These are phyloP conservation scores for Penicillium sp. DNA, from an alignment of 2,329 filamentous ascomycete species.

Conservation along the genomic window DNA sequence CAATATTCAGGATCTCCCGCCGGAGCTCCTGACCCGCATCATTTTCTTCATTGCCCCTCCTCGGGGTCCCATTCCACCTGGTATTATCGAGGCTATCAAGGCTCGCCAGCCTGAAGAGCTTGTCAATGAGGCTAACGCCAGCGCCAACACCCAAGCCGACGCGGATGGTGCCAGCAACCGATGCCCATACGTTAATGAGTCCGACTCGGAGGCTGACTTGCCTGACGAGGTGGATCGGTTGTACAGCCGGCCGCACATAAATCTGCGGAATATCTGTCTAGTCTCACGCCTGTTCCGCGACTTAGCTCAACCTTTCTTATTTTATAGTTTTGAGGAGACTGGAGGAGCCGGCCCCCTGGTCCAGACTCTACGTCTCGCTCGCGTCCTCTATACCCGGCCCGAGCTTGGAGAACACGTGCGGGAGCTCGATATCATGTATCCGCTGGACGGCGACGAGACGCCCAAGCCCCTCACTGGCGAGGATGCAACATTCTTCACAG, in stretches of 20 bases:
- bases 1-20: neutral
- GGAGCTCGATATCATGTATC: neutral
- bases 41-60: neutral
- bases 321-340: neutral
- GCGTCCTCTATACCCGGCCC: neutral
- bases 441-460: neutral
- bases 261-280: neutral
- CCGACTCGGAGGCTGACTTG: too few relatives aligned
- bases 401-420: neutral
- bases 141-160: neutral
- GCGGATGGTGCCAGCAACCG: neutral
- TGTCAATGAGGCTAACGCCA: neutral
- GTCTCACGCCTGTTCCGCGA: neutral
- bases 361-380: neutral
- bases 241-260: neutral
- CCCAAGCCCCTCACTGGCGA: neutral
- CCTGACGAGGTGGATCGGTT: too few relatives aligned
- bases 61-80: neutral
- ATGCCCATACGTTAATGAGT: too few relatives aligned
- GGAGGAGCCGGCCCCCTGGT: neutral
- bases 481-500: neutral
- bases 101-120: neutral
- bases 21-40: neutral
- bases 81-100: neutral
- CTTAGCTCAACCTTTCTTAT: neutral